Evolutionary conservation across 2,329 filamentous ascomycete genomes (phyloP).

Genomic region (Cladobotryum mycophilum): DNA sequence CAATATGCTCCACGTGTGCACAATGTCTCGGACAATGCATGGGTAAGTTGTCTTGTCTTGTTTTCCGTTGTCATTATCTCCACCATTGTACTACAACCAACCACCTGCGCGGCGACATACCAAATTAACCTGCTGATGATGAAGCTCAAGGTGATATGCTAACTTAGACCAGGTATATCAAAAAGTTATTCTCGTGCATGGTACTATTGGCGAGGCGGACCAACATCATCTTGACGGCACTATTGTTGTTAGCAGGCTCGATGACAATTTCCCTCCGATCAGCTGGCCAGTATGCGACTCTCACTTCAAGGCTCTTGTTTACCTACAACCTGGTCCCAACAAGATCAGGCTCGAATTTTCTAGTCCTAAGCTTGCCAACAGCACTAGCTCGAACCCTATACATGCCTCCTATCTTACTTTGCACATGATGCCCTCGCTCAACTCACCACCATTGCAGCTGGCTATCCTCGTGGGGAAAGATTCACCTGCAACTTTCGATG

Average conservation of each 20-base stretch:
- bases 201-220: slow-evolving; percentile 68
- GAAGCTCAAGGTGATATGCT: slow-evolving; percentile 15
- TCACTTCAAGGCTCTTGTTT: slow-evolving; percentile 85
- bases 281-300: slow-evolving; percentile 84
- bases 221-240: slow-evolving; percentile 68
- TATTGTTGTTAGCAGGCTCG: slow-evolving; percentile 71
- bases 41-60: slow-evolving; percentile 53
- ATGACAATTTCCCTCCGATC: slow-evolving; percentile 77
- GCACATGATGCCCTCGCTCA: slow-evolving; percentile 77
- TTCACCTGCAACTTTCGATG: slow-evolving; percentile 79
- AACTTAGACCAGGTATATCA: slow-evolving; percentile 68
- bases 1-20: slow-evolving; percentile 74
- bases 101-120: too few species aligned
- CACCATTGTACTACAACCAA: background rate
- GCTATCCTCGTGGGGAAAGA: slow-evolving; percentile 85
- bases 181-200: slow-evolving; percentile 77
- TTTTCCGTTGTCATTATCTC: background rate
- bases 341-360: slow-evolving; percentile 80
- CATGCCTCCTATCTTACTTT: slow-evolving; percentile 77
- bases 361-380: slow-evolving; percentile 71
- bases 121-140: too few species aligned
- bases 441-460: slow-evolving; percentile 77
- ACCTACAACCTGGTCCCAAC: slow-evolving; percentile 88
- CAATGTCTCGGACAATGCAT: slow-evolving; percentile 75
- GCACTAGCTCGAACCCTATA: slow-evolving; percentile 57